A percentile compares a stretch with the other conserved stretches of the same genome.
These are phyloP conservation scores for Rubroboletus pulcherrimus DNA, from an alignment of 768 basidiomycete genomes.

Conservation along the genomic window DNA sequence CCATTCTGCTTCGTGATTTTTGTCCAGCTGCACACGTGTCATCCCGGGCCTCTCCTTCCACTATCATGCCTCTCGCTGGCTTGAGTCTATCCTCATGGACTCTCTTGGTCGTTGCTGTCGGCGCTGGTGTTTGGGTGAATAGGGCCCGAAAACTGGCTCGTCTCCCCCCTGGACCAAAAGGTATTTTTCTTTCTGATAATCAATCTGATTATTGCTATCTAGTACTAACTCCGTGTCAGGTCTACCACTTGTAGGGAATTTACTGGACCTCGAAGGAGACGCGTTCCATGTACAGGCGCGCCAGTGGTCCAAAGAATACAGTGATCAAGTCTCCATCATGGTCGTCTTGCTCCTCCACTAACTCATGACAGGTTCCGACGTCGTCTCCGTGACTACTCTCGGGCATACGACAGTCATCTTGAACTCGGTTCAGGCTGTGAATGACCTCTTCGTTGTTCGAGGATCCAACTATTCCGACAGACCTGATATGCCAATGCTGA, in stretches of 20 bases:
- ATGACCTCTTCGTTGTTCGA: conserved; percentile 2
- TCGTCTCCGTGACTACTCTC: conserved; percentile 2
- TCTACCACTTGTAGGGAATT: neutral
- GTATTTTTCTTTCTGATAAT: neutral
- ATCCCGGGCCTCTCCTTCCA: neutral
- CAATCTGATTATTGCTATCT: no score
- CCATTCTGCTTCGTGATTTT: neutral
- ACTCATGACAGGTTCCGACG: neutral
- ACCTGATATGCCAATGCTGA: conserved; percentile 1
- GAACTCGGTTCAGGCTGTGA: conserved; percentile 1
- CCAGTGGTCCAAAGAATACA: neutral
- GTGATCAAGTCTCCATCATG: neutral
- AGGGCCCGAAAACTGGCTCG: conserved; percentile 1
- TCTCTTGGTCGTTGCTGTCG: neutral
- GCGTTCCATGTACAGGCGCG: neutral
- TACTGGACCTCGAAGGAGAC: neutral
- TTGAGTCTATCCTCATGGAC: neutral
- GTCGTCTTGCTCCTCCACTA: neutral
- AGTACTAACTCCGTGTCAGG: neutral
- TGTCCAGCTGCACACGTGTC: neutral
- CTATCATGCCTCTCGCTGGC: neutral
- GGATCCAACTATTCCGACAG: conserved; percentile 3
- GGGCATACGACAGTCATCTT: conserved; percentile 1
- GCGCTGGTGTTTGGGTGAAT: neutral
- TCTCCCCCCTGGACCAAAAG: conserved; percentile 1